Conservation (phyloP, 2,329 filamentous ascomycete species). For the Aspergillaceae sp. region DNA sequence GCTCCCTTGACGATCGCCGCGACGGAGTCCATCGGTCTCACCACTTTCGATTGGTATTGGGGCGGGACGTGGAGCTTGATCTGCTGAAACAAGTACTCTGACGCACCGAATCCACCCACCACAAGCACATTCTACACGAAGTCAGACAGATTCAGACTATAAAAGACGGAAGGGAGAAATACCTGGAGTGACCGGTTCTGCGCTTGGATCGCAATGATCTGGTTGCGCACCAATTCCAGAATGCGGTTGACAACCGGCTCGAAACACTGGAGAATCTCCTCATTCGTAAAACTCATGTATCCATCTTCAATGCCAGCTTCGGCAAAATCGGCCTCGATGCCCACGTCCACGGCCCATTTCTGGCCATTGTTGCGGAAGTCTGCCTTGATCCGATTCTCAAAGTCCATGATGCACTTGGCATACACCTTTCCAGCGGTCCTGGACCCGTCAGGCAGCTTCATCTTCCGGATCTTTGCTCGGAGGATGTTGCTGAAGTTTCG, state of each 20-base stretch:
- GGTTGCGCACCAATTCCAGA: conserved; percentile 88
- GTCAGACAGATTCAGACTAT: conserved; percentile 13
- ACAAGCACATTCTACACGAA: conserved; percentile 70
- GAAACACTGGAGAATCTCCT: conserved; percentile 97
- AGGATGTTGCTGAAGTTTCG: conserved; percentile 98
- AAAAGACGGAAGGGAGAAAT: conserved; percentile 6
- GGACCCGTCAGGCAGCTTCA: conserved; percentile 95
- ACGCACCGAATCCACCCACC: conserved; percentile 95
- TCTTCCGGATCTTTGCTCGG: conserved; percentile 95
- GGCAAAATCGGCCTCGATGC: conserved; percentile 95
- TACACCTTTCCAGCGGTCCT: conserved; percentile 97
- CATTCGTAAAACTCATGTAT: conserved; percentile 99
- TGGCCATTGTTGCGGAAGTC: conserved; percentile 99
- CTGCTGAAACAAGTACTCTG: conserved; percentile 98
- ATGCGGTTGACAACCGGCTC: conserved; percentile 97
- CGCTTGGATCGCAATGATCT: conserved; percentile 97
- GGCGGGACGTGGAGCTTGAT: conserved; percentile 98
- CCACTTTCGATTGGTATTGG: conserved; percentile 96
- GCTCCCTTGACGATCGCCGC: conserved; percentile 98
- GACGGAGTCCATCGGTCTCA: conserved; percentile 97
- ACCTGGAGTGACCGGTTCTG: conserved; percentile 86
- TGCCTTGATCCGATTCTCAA: conserved; percentile 98
- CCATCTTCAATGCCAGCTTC: conserved; percentile 97
- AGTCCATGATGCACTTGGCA: conserved; percentile 99
- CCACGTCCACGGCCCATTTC: conserved; percentile 98